Evolutionary conservation across 139 green algal species (phyloP), one percentile per base, ranked within the genome.

Genomic region (Pseudopediastrum boryanum): DNA sequence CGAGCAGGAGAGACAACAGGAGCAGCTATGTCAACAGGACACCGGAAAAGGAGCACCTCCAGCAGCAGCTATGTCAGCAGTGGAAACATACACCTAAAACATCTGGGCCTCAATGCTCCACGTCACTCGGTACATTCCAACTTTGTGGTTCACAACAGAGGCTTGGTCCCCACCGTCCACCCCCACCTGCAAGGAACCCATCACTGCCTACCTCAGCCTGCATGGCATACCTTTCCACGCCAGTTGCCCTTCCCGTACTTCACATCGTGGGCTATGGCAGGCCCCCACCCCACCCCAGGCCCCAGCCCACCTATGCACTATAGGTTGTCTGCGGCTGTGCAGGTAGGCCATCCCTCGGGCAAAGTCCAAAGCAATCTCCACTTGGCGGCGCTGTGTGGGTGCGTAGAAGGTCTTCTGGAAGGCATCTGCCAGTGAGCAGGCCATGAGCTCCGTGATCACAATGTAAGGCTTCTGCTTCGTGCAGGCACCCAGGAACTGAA

Each of bases 401-500:
- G 65, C 71, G 67, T 75, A 83, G 74, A 83, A 85, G 44, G 85
- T 90, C 63, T 88, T 72, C 6, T 90, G 83, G 88, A 98, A 94
- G 12, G 91, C 90, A 70, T 96, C 93, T 2, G 90, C 86, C 42
- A 98, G 77, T 0, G 88, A 94, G 46, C 94, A 92, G 2, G 87
- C 79, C 75, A 91, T 90, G 71, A 91, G 81, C 84, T 91, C 87
- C 2, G 87, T 91, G 74, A 96, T 86, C 21, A 98, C 84, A 35
- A 97, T 91, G 85, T 97, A 98, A 1, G 94, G 94, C 80, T 94
- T 89, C 64, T 90, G 85, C 83, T 90, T 91, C n/a, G 94, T 97
- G 84, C 92, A 96, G 25, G 92, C 94, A 23, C 94, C 94, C 76
- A 98, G 78, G 78, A 98, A 96, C 85, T 97, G 54, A 7, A 54